Conservation (phyloP, 2,329 filamentous ascomycete species). For the Keithomyces neogunnii region DNA sequence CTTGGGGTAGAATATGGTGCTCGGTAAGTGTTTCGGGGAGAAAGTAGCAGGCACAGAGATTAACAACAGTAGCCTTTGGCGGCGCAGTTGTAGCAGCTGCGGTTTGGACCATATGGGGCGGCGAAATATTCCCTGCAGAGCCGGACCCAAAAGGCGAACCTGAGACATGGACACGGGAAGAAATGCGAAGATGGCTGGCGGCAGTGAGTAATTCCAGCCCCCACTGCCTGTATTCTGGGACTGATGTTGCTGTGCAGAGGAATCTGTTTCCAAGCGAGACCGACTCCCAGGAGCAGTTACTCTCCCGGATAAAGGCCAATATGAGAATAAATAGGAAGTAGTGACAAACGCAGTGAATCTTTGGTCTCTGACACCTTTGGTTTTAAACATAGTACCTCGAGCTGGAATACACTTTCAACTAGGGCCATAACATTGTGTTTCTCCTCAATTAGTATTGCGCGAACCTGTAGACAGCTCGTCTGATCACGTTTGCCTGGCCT, state of each 20-base stretch:
- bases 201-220: conserved; percentile 47
- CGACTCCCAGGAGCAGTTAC: conserved; percentile 36
- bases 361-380: no score
- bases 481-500: no score
- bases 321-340: conserved; percentile 30
- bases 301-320: conserved; percentile 38
- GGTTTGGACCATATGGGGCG: conserved; percentile 77
- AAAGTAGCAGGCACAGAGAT: not conserved
- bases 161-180: conserved; percentile 65
- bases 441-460: no score
- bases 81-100: conserved; percentile 75
- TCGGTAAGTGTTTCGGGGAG: conserved; percentile 41
- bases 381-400: not conserved
- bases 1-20: conserved; percentile 51
- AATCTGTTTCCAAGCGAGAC: conserved; percentile 35
- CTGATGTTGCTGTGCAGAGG: conserved; percentile 22
- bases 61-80: conserved; percentile 55
- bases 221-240: not conserved
- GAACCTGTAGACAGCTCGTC: no score
- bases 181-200: conserved; percentile 73
- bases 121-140: conserved; percentile 70
- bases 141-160: conserved; percentile 70
- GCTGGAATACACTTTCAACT: no score
- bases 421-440: no score
- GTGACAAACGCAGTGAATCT: not conserved